A percentile compares a stretch with the other conserved stretches of the same genome.
Conservation (phyloP, 192 early-diverging fungal species). For the Umbelopsis vinacea region DNA sequence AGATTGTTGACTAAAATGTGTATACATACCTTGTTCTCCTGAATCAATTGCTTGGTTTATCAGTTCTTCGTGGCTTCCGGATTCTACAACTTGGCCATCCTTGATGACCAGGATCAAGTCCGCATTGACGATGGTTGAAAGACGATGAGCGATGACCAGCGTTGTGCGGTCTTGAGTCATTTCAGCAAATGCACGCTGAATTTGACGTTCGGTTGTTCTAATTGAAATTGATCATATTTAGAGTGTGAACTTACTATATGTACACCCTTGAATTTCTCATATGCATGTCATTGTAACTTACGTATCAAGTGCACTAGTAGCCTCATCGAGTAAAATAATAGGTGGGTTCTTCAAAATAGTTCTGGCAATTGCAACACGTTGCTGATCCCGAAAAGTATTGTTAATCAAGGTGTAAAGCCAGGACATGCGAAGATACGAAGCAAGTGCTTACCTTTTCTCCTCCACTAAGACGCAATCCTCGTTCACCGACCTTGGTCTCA, state of each 20-base stretch:
- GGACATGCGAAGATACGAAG: no score
- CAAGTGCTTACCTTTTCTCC: slow-evolving; percentile 73
- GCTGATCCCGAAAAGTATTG: slow-evolving; percentile 51
- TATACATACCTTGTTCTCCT: slow-evolving; percentile 39
- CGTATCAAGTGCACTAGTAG: slow-evolving; percentile 88
- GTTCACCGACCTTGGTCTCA: slow-evolving; percentile 70
- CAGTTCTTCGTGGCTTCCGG: slow-evolving; percentile 82
- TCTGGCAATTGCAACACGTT: slow-evolving; percentile 84
- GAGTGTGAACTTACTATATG: no score
- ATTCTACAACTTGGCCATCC: slow-evolving; percentile 80
- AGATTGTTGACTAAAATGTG: not conserved
- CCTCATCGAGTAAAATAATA: slow-evolving; percentile 85
- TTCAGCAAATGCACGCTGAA: slow-evolving; percentile 79
- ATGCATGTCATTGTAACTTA: slow-evolving; percentile 32
- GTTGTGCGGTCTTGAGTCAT: slow-evolving; percentile 87
- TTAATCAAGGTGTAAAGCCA: not conserved
- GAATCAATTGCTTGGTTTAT: slow-evolving; percentile 50
- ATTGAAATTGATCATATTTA: no score
- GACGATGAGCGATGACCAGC: slow-evolving; percentile 84
- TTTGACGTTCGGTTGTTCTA: slow-evolving; percentile 65
- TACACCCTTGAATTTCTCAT: slow-evolving; percentile 48
- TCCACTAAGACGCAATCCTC: slow-evolving; percentile 80
- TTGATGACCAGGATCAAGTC: slow-evolving; percentile 89
- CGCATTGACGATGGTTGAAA: slow-evolving; percentile 83
- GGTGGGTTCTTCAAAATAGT: slow-evolving; percentile 75